A percentile compares a stretch with the other conserved stretches of the same genome.
Evolutionary conservation across 225 moss, liverwort and hornwort genomes (phyloP).

Genomic region (Thuidium tamariscinum): DNA sequence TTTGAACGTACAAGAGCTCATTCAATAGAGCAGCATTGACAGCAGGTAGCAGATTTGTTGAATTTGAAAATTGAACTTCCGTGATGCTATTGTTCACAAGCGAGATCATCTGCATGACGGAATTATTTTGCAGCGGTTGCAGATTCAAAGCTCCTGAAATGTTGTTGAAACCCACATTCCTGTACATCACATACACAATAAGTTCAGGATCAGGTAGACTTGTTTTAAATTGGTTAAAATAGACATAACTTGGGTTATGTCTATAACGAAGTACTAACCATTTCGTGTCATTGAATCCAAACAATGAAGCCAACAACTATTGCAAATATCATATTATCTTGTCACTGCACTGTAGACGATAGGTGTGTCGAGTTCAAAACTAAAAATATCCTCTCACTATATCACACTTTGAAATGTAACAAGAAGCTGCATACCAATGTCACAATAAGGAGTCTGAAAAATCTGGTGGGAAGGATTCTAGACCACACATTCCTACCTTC

Average conservation of each 20-base stretch:
- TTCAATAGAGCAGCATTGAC: not conserved
- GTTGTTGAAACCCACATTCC: slow-evolving; percentile 5
- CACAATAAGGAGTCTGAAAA: too few species aligned
- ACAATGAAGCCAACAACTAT: too few species aligned
- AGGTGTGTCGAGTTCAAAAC: too few species aligned
- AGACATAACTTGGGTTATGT: not conserved
- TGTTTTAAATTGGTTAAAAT: not conserved
- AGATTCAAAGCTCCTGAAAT: slow-evolving; percentile 5
- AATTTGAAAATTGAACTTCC: not conserved
- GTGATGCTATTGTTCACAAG: slow-evolving; percentile 17
- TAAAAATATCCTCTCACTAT: too few species aligned
- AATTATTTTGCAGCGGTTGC: not conserved
- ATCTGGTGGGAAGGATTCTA: too few species aligned
- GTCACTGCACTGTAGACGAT: too few species aligned
- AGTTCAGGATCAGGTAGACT: not conserved
- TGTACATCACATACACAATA: not conserved
- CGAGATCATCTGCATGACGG: not conserved
- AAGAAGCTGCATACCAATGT: too few species aligned
- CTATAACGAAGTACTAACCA: too few species aligned
- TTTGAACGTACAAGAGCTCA: slow-evolving; percentile 4
- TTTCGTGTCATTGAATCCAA: too few species aligned
- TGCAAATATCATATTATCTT: not conserved
- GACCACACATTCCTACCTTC: too few species aligned
- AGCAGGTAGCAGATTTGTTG: too few species aligned
- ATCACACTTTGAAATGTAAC: not conserved